phyloP scores from a whole-genome alignment of 1,284 basidiomycete genomes.

The Mycena sp. region DNA sequence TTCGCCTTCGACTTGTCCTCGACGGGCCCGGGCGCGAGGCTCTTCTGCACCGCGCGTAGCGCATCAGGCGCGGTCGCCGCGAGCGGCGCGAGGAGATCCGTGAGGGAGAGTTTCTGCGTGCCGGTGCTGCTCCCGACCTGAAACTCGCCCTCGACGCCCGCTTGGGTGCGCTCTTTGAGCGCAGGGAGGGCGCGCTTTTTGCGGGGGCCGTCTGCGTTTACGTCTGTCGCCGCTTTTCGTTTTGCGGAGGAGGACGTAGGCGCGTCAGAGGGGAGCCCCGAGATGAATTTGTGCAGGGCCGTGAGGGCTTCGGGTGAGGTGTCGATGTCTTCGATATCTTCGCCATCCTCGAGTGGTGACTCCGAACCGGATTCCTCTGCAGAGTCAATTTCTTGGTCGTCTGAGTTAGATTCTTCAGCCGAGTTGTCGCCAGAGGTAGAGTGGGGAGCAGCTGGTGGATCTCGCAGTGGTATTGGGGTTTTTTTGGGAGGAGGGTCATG shows the following conservation, averaged over 20 bases:
- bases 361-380: constrained; percentile 44
- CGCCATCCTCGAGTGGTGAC: constrained; percentile 57
- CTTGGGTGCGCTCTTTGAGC: constrained; percentile 77
- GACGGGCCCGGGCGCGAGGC: constrained; percentile 8
- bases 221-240: constrained; percentile 66
- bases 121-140: constrained; percentile 53
- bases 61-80: constrained; percentile 4
- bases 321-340: constrained; percentile 54
- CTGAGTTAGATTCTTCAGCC: neutral
- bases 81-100: constrained; percentile 92
- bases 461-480: constrained; percentile 21
- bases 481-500: constrained; percentile 36
- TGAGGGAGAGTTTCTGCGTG: constrained; percentile 83
- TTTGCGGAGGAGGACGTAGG: constrained; percentile 69
- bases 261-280: constrained; percentile 53
- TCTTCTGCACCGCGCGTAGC: constrained; percentile 20
- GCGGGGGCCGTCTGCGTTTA: constrained; percentile 41
- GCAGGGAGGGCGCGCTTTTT: constrained; percentile 61
- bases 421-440: constrained; percentile 34
- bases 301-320: constrained; percentile 67
- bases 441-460: constrained; percentile 6
- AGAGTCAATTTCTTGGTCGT: constrained; percentile 38
- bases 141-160: constrained; percentile 81
- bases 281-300: constrained; percentile 77
- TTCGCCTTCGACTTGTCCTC: neutral